A percentile compares a stretch with the other conserved stretches of the same genome.
phyloP scores from a whole-genome alignment of 768 basidiomycete genomes.

The Candolleomyces eurysporus region DNA sequence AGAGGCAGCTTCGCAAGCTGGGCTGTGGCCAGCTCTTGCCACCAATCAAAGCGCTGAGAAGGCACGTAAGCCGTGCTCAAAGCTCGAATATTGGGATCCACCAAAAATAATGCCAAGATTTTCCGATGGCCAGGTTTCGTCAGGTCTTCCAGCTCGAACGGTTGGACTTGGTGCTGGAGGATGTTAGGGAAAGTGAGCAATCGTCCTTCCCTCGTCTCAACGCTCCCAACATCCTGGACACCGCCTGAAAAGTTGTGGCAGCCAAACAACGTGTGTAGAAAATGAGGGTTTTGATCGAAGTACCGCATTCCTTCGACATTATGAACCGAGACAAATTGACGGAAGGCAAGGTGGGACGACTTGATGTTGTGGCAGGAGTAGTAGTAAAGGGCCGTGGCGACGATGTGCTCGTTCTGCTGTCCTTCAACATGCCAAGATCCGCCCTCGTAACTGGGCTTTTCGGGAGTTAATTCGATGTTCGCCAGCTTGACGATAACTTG shows the following conservation, averaged over 20 bases:
- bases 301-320: slow-evolving; percentile 4
- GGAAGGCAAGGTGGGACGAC: slow-evolving; percentile 17
- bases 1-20: slow-evolving; percentile 17
- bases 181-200: slow-evolving; percentile 35
- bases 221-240: slow-evolving; percentile 23
- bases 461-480: slow-evolving; percentile 19
- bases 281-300: slow-evolving; percentile 20
- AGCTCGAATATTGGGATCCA: slow-evolving; percentile 28
- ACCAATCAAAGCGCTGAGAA: slow-evolving; percentile 27
- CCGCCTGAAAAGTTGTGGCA: slow-evolving; percentile 5
- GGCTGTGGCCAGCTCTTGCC: slow-evolving; percentile 15
- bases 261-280: slow-evolving; percentile 18
- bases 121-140: slow-evolving; percentile 38
- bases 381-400: slow-evolving; percentile 24
- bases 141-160: slow-evolving; percentile 33
- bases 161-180: slow-evolving; percentile 35
- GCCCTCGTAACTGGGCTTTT: slow-evolving; percentile 16
- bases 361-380: slow-evolving; percentile 32
- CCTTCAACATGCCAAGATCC: slow-evolving; percentile 20
- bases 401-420: slow-evolving; percentile 22
- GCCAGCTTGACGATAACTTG: slow-evolving; percentile 22
- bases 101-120: slow-evolving; percentile 38
- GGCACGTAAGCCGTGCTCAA: slow-evolving; percentile 25
- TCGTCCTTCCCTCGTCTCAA: slow-evolving; percentile 27
- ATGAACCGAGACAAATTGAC: slow-evolving; percentile 2